Evolutionary conservation across 83 land plant genomes (phyloP), one percentile per base, ranked within the genome.

Genomic region (Picea mariana): DNA sequence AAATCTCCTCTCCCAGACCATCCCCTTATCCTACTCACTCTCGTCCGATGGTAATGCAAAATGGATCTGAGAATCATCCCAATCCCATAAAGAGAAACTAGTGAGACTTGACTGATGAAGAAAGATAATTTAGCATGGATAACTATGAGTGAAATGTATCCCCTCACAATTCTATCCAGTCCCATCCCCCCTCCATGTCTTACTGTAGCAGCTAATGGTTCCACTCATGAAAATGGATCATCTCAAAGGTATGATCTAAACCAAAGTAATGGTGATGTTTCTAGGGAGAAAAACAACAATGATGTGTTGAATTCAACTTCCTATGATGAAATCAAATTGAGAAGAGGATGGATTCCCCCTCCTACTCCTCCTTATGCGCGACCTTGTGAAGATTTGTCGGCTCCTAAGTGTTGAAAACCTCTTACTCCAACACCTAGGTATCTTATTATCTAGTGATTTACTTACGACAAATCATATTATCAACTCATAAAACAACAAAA

Each of bases 61-160:
- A 72, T n/a, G 77, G 58, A 38, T 73, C 26, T 44, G 55, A 73
- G 58, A 73, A 73, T 26, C 21, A 73, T 2, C 49, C 55, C 40
- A 40, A 44, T 73, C 77, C 77, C n/a, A 73, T 20, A 73, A 24
- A 18, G n/a, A 17, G 40, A 38, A 38, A 69, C 75, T 20, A 7
- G 17, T 69, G 75, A 16, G 38, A 42, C 55, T 72, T 24, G 52
- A 42, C 21, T 8, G 24, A 1, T 26, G 47, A 44, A 31, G 40
- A 44, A 13, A n/a, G 89, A 85, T 31, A 81, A 85, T 77, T 49
- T 79, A 2, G 68, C 55, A 58, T 84, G 81, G 79, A 87, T 65
- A 79, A 87, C 71, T 83, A 84, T 78, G 79, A 17, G 65, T 63
- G 34, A 81, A 64, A 78, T 55, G 80, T 34, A 42, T 67, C 55